phyloP scores from a whole-genome alignment of 768 basidiomycete species.

The Lactarius deliciosus region DNA sequence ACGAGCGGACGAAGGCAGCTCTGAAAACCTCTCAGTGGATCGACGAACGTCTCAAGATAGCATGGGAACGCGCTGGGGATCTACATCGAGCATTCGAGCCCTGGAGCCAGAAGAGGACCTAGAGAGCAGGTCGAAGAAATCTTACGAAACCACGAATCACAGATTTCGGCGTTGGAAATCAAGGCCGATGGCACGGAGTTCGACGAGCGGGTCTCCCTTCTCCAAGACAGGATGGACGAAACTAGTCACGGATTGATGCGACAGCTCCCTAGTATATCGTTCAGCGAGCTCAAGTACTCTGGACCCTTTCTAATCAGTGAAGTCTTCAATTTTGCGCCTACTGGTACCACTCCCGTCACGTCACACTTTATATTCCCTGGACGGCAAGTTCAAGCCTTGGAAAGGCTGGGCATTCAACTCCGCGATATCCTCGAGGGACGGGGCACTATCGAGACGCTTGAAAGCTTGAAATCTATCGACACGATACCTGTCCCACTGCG shows the following conservation, averaged over 20 bases:
- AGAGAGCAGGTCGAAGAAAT: not conserved
- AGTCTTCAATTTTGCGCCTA: no score
- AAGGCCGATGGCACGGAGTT: not conserved
- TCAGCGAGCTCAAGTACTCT: no score
- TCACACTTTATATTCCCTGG: no score
- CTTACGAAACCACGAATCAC: not conserved
- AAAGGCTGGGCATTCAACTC: not conserved
- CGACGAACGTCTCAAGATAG: not conserved
- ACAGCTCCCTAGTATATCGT: slow-evolving; percentile 6
- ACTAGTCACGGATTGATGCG: slow-evolving; percentile 5
- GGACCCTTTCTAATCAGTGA: no score
- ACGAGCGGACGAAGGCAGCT: not conserved
- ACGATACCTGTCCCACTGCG: not conserved
- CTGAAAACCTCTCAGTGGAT: not conserved
- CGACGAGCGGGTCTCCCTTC: slow-evolving; percentile 2
- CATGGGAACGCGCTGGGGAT: not conserved
- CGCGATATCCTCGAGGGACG: slow-evolving; percentile 1
- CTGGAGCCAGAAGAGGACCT: not conserved
- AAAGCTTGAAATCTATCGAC: slow-evolving; percentile 1
- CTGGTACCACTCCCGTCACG: no score
- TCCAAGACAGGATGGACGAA: slow-evolving; percentile 6
- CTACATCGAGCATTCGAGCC: slow-evolving; percentile 11
- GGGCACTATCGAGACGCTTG: not conserved
- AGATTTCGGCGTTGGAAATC: slow-evolving; percentile 4
- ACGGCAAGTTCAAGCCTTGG: not conserved